These are phyloP conservation scores for Pestalotiopsis sp. DNA, from an alignment of 2,329 filamentous ascomycete species.

Conservation along the genomic window DNA sequence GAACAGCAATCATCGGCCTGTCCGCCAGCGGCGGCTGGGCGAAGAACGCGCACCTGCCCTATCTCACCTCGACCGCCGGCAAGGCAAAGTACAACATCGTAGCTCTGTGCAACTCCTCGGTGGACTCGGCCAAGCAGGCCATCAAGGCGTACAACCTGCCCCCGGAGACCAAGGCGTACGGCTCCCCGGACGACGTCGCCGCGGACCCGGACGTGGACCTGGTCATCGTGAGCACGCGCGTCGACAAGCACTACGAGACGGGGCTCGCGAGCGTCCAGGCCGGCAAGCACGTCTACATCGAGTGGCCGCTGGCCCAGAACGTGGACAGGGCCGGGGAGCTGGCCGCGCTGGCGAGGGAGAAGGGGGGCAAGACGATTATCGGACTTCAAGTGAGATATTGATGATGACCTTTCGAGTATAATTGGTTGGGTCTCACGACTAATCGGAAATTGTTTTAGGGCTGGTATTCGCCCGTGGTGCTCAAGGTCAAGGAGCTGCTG, in stretches of 20 bases:
- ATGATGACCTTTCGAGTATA: not conserved
- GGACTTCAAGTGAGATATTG: conserved; percentile 33
- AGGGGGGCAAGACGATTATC: conserved; percentile 41
- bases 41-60: conserved; percentile 56
- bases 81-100: conserved; percentile 46
- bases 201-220: conserved; percentile 51
- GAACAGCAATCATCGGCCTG: conserved; percentile 57
- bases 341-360: conserved; percentile 25
- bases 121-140: conserved; percentile 42
- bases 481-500: conserved; percentile 45
- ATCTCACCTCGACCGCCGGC: conserved; percentile 48
- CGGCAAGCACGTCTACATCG: conserved; percentile 54
- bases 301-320: conserved; percentile 58
- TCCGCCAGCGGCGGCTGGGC: conserved; percentile 57
- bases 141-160: conserved; percentile 43
- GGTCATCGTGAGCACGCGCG: conserved; percentile 53
- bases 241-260: conserved; percentile 50
- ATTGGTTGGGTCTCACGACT: not conserved
- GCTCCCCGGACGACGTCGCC: conserved; percentile 46
- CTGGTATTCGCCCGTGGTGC: conserved; percentile 40
- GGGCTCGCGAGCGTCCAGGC: conserved; percentile 47
- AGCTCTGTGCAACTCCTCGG: conserved; percentile 51
- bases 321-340: conserved; percentile 41
- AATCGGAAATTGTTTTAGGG: conserved; percentile 15
- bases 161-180: conserved; percentile 46